A percentile compares a stretch with the other conserved stretches of the same genome.
These are phyloP conservation scores for Avena atlantica DNA, from an alignment of 176 grass and related monocot species.

Conservation along the genomic window DNA sequence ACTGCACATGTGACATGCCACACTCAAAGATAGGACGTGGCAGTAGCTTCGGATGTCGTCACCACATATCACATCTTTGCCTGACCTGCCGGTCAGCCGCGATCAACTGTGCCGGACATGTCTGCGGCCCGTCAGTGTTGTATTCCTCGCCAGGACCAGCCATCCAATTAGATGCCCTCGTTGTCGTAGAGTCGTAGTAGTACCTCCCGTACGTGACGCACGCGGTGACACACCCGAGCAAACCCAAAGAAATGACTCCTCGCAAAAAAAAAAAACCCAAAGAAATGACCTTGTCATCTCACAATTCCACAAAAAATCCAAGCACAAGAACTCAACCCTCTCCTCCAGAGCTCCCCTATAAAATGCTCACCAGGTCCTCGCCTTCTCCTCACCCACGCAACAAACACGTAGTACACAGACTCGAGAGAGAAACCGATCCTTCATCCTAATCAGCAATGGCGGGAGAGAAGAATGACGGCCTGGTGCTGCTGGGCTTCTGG, in stretches of 20 bases:
- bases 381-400: not conserved
- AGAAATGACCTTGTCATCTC: too few relatives aligned
- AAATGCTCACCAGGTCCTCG: not conserved
- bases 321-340: too few relatives aligned
- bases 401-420: not conserved
- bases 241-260: too few relatives aligned
- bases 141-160: too few relatives aligned
- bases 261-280: too few relatives aligned
- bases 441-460: not conserved
- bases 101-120: not conserved
- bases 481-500: conserved; percentile 69
- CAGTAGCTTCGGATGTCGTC: not conserved
- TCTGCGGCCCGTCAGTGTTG: not conserved
- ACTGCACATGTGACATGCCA: too few relatives aligned
- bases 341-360: not conserved
- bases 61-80: not conserved
- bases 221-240: too few relatives aligned
- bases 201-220: too few relatives aligned
- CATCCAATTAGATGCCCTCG: not conserved
- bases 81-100: not conserved
- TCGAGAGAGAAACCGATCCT: not conserved
- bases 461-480: not conserved
- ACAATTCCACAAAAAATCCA: too few relatives aligned
- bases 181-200: too few relatives aligned
- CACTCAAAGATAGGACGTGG: too few relatives aligned